phyloP scores from a whole-genome alignment of 2,329 filamentous ascomycete species.

The Exophiala bonariae region DNA sequence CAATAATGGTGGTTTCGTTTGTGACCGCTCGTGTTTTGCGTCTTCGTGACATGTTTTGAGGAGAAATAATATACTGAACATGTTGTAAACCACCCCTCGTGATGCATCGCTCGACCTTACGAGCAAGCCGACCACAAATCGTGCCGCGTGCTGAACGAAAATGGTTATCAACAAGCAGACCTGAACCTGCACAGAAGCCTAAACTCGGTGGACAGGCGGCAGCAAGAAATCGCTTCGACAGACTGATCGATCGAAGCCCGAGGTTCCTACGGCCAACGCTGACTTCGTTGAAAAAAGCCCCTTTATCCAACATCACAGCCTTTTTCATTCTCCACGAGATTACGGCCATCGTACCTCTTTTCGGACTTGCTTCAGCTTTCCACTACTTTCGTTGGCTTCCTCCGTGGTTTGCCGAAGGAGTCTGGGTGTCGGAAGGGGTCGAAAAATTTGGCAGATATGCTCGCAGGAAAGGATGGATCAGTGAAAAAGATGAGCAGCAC shows the following conservation, averaged over 20 bases:
- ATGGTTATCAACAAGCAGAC: conserved; percentile 8
- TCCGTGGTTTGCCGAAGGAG: conserved; percentile 51
- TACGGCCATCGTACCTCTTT: conserved; percentile 78
- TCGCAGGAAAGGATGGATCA: conserved; percentile 77
- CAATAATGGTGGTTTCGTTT: too few relatives aligned
- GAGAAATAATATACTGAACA: neutral
- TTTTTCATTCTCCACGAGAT: conserved; percentile 92
- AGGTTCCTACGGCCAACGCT: conserved; percentile 23
- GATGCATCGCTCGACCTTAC: neutral
- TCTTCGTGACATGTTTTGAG: too few relatives aligned
- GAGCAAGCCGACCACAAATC: neutral
- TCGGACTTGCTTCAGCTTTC: conserved; percentile 73
- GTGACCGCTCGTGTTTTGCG: too few relatives aligned
- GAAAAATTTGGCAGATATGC: conserved; percentile 77
- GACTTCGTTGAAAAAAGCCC: conserved; percentile 65
- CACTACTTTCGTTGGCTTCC: conserved; percentile 79
- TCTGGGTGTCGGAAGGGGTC: conserved; percentile 62
- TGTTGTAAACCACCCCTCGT: neutral
- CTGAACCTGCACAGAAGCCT: conserved; percentile 2
- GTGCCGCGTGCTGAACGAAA: conserved; percentile 1
- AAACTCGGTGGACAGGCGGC: conserved; percentile 12
- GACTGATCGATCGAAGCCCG: conserved; percentile 25
- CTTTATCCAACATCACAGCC: conserved; percentile 76
- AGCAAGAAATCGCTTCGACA: conserved; percentile 19
- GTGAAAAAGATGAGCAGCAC: conserved; percentile 50